Conservation (phyloP, 2,329 filamentous ascomycete genomes). For the Xylaria sp. region DNA sequence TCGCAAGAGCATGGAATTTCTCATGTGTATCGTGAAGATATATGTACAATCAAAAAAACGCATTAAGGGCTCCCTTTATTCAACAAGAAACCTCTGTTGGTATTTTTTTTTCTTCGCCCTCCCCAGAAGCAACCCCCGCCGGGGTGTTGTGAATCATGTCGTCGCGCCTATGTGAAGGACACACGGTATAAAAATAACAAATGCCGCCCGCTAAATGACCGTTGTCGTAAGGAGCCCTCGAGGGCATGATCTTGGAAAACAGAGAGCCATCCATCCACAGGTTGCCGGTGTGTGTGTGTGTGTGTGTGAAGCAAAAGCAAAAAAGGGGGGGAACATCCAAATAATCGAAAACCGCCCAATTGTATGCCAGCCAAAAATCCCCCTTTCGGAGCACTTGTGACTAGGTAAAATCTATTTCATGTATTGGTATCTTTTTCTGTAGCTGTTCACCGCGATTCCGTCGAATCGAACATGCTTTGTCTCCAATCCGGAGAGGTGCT, state of each 20-base stretch:
- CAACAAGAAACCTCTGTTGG: background rate
- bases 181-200: too few relatives aligned
- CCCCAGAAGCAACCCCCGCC: background rate
- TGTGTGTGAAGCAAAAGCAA: too few relatives aligned
- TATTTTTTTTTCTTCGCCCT: background rate
- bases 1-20: background rate
- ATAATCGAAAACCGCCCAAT: background rate
- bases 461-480: conserved; percentile 29
- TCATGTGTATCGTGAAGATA: background rate
- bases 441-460: conserved; percentile 22
- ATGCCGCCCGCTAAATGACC: background rate
- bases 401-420: background rate
- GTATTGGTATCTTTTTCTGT: background rate
- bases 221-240: background rate
- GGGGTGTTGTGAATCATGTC: background rate
- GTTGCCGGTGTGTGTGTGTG: background rate
- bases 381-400: background rate
- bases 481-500: conserved; percentile 44
- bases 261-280: background rate
- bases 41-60: background rate
- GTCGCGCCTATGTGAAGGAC: background rate
- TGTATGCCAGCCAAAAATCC: background rate
- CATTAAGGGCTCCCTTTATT: background rate
- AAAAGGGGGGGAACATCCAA: background rate
- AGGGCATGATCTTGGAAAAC: background rate